phyloP scores from a whole-genome alignment of 2,329 filamentous ascomycete species.

The Sordariomycetes sp. region DNA sequence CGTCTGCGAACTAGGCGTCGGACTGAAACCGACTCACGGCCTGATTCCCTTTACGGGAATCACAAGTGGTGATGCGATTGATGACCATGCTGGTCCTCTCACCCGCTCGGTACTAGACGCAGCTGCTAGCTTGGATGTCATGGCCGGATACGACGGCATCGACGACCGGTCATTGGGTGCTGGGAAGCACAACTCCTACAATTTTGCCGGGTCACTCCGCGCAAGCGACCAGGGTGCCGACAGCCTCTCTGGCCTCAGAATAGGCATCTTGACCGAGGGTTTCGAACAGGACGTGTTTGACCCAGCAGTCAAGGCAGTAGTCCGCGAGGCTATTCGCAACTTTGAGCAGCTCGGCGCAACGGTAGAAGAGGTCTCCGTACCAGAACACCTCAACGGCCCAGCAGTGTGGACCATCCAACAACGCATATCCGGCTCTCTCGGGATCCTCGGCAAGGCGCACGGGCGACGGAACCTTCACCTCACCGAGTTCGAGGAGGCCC shows the following conservation, averaged over 20 bases:
- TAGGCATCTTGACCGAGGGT: conserved; percentile 31
- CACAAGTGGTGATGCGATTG: conserved; percentile 30
- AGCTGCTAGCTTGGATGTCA: conserved; percentile 26
- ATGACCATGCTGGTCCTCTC: conserved; percentile 35
- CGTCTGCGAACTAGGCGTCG: conserved; percentile 13
- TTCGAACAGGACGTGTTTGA: conserved; percentile 24
- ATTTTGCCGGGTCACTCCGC: conserved; percentile 11
- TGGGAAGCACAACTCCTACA: conserved; percentile 14
- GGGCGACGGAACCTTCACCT: conserved; percentile 34
- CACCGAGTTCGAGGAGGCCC: conserved; percentile 32
- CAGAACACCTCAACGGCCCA: conserved; percentile 29
- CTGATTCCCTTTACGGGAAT: conserved; percentile 37
- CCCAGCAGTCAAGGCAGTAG: conserved; percentile 22
- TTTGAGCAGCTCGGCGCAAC: conserved; percentile 31
- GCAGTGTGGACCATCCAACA: conserved; percentile 36
- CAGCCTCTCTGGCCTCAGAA: conserved; percentile 17
- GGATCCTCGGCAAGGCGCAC: conserved; percentile 26
- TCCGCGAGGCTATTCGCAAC: conserved; percentile 24
- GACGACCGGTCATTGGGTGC: conserved; percentile 28
- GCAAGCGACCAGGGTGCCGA: neutral
- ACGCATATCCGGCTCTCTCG: conserved; percentile 26
- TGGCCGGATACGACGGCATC: conserved; percentile 33
- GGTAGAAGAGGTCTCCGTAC: conserved; percentile 35
- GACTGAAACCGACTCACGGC: conserved; percentile 36
- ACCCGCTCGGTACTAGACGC: conserved; percentile 23